Evolutionary conservation across 2,329 filamentous ascomycete genomes (phyloP).

Genomic region (Beauveria asiatica): DNA sequence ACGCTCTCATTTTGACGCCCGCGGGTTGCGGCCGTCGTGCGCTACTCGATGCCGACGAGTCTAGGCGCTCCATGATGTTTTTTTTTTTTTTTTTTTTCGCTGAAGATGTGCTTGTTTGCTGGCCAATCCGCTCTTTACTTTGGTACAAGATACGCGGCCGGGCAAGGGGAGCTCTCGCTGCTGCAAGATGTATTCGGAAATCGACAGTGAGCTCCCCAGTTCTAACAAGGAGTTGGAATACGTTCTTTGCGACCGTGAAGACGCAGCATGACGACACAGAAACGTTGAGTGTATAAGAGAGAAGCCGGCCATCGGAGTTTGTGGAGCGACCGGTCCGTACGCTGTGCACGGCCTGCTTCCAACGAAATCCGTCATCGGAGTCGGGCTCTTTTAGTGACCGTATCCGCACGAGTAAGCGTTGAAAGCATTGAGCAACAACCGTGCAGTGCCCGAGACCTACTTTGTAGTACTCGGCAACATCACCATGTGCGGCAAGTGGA

Average conservation of each 20-base stretch:
- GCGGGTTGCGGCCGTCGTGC: not conserved
- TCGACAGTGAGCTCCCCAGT: not conserved
- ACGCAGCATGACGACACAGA: not conserved
- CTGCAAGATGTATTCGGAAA: not conserved
- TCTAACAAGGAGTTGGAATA: not conserved
- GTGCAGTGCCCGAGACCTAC: too few relatives aligned
- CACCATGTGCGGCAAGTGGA: not conserved
- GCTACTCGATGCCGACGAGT: not conserved
- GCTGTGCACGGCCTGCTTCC: not conserved
- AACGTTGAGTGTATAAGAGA: not conserved
- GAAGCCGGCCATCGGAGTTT: not conserved
- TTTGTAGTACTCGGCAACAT: not conserved
- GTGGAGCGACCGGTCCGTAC: constrained; percentile 3
- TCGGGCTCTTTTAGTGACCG: not conserved
- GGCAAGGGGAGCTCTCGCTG: not conserved
- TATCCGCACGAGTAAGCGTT: not conserved
- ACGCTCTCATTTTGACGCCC: constrained; percentile 3
- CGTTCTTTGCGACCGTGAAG: not conserved
- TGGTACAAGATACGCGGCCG: too few relatives aligned
- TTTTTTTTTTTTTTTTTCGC: not conserved
- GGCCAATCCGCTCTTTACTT: too few relatives aligned
- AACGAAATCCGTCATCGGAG: not conserved
- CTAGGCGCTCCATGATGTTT: not conserved
- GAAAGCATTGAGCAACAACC: not conserved
- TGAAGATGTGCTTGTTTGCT: not conserved